Conservation (phyloP, 75 land plant genomes). For the Larix kaempferi region DNA sequence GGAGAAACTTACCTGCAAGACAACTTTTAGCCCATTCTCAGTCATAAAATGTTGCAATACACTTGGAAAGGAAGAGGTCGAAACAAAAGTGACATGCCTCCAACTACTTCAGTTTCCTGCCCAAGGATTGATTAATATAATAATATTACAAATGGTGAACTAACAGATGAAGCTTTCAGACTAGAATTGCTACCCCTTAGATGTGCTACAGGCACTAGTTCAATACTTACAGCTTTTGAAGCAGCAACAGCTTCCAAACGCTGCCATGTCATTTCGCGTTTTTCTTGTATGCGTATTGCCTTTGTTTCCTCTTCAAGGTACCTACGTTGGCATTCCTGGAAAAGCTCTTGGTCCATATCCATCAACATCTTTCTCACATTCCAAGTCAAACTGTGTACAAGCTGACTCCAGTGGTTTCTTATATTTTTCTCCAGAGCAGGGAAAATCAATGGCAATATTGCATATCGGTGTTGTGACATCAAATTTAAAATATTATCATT, state of each 20-base stretch:
- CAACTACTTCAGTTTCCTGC: slow-evolving; percentile 9
- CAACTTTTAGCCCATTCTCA: slow-evolving; percentile 9
- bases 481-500: slow-evolving; percentile 52
- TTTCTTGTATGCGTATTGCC: slow-evolving; percentile 22
- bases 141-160: slow-evolving; percentile 9
- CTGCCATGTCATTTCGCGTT: slow-evolving; percentile 46
- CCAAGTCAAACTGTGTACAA: slow-evolving; percentile 45
- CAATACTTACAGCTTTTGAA: slow-evolving; percentile 29
- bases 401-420: slow-evolving; percentile 51
- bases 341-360: slow-evolving; percentile 54
- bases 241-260: slow-evolving; percentile 43
- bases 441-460: slow-evolving; percentile 40
- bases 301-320: slow-evolving; percentile 41
- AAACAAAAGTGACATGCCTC: slow-evolving; percentile 12
- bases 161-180: not conserved
- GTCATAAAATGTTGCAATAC: slow-evolving; percentile 5
- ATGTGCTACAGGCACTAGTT: slow-evolving; percentile 33
- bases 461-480: slow-evolving; percentile 49
- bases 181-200: slow-evolving; percentile 4
- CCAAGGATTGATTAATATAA: slow-evolving; percentile 10
- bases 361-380: slow-evolving; percentile 56
- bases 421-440: slow-evolving; percentile 47
- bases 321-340: slow-evolving; percentile 31
- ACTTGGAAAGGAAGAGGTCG: slow-evolving; percentile 8
- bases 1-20: slow-evolving; percentile 12